These are phyloP conservation scores for Penicillium steckii DNA, from an alignment of 495 filamentous ascomycete genomes.

Conservation along the genomic window DNA sequence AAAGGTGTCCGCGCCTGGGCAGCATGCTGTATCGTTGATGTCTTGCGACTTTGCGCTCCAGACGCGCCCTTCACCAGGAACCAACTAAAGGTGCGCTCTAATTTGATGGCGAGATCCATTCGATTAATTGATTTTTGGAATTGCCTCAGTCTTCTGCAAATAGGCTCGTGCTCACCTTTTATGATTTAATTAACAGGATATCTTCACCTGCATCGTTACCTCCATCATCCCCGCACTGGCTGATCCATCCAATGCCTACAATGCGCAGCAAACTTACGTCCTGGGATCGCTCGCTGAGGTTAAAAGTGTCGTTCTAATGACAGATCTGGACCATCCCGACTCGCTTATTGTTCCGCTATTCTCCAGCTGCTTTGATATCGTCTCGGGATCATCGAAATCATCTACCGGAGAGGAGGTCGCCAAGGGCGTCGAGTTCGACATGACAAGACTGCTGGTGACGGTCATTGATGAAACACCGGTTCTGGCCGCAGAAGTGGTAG, in stretches of 20 bases:
- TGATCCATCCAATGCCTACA: slow-evolving; percentile 87
- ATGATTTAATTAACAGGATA: too few relatives aligned
- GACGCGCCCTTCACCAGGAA: slow-evolving; percentile 89
- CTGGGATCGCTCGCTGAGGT: slow-evolving; percentile 85
- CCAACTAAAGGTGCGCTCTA: slow-evolving; percentile 75
- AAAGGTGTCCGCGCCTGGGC: slow-evolving; percentile 86
- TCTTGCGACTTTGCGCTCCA: slow-evolving; percentile 89
- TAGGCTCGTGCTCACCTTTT: slow-evolving; percentile 5
- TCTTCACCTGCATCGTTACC: slow-evolving; percentile 85
- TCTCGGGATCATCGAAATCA: slow-evolving; percentile 72
- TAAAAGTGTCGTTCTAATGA: slow-evolving; percentile 90
- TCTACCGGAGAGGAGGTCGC: slow-evolving; percentile 74
- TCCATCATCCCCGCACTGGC: slow-evolving; percentile 81
- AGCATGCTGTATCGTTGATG: slow-evolving; percentile 87
- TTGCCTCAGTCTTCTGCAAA: background rate
- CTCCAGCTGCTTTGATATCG: slow-evolving; percentile 84
- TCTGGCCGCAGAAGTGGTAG: slow-evolving; percentile 82
- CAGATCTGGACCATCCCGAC: slow-evolving; percentile 82
- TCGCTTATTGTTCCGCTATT: slow-evolving; percentile 78
- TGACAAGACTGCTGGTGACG: slow-evolving; percentile 79
- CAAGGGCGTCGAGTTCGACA: slow-evolving; percentile 89
- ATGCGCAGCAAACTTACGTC: slow-evolving; percentile 87
- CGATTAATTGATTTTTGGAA: background rate
- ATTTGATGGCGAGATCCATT: slow-evolving; percentile 4
- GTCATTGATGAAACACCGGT: slow-evolving; percentile 82